phyloP scores from a whole-genome alignment of 192 early-diverging fungal genomes.

The Coemansia sp. region DNA sequence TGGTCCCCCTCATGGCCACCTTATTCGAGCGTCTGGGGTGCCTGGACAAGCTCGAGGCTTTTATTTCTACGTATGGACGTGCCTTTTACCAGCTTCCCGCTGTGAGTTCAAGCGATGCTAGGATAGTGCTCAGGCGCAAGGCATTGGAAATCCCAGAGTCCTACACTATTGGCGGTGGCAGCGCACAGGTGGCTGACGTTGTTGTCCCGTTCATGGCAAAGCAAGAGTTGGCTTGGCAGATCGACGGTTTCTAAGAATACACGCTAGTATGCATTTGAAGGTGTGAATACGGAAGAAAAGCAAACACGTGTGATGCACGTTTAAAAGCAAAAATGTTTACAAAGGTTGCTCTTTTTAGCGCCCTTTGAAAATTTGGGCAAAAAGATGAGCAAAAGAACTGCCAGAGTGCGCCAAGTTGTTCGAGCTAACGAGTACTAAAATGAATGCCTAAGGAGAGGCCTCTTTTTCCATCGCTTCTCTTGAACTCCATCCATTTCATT shows the following conservation, averaged over 20 bases:
- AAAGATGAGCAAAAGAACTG: neutral
- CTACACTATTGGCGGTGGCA: conserved; percentile 12
- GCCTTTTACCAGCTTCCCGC: conserved; percentile 77
- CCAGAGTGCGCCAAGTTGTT: neutral
- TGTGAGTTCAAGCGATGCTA: conserved; percentile 16
- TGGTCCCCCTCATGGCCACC: conserved; percentile 83
- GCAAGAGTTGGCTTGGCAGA: conserved; percentile 62
- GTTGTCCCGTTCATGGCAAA: conserved; percentile 89
- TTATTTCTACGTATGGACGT: conserved; percentile 83
- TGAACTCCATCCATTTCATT: neutral
- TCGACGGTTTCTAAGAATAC: conserved; percentile 14
- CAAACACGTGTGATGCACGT: neutral
- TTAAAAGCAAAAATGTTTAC: neutral
- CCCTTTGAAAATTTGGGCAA: neutral
- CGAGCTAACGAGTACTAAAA: neutral
- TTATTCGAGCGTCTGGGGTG: conserved; percentile 83
- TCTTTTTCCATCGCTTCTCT: neutral
- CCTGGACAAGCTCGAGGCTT: conserved; percentile 74
- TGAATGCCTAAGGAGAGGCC: neutral
- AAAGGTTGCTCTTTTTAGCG: neutral
- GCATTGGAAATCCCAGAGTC: conserved; percentile 22
- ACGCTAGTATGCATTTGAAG: neutral
- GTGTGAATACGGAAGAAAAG: neutral
- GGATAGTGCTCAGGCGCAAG: conserved; percentile 31
- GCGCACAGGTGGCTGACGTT: conserved; percentile 14